phyloP scores from a whole-genome alignment of 1,139 yeast genomes.

The Suhomyces panamericanus region DNA sequence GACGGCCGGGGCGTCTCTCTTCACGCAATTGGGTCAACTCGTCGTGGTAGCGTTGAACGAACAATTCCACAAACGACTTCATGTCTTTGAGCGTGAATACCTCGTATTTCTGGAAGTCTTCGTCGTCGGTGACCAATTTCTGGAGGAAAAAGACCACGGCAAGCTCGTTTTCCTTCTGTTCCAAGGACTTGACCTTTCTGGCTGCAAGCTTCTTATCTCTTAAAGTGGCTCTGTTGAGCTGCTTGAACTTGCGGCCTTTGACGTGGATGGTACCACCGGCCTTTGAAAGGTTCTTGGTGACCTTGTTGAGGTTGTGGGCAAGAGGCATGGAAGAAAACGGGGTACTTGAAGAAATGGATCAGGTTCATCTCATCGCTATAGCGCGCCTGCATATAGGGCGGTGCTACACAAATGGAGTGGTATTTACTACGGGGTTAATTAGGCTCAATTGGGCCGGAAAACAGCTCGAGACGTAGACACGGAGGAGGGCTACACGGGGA shows the following conservation, averaged over 20 bases:
- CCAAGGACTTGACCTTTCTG: constrained; percentile 55
- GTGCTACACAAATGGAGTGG: no score
- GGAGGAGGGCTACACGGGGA: no score
- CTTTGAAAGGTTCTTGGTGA: constrained; percentile 61
- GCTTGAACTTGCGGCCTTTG: constrained; percentile 84
- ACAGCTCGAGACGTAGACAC: no score
- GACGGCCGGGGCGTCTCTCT: constrained; percentile 84
- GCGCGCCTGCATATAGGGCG: constrained; percentile 6
- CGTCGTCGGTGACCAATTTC: constrained; percentile 53
- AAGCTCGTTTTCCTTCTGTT: constrained; percentile 60
- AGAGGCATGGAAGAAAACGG: constrained; percentile 58
- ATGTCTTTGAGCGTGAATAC: constrained; percentile 57
- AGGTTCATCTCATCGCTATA: constrained; percentile 8
- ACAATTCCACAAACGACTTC: constrained; percentile 59
- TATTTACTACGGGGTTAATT: no score
- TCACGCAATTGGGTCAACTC: constrained; percentile 61
- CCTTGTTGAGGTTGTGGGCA: constrained; percentile 71
- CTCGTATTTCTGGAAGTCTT: constrained; percentile 36
- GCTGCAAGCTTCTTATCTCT: constrained; percentile 70
- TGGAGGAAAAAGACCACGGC: constrained; percentile 64
- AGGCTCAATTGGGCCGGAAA: neutral
- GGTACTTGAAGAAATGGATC: neutral
- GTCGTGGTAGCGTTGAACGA: constrained; percentile 67
- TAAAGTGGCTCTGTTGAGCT: constrained; percentile 79
- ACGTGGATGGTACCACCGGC: constrained; percentile 74